These are phyloP conservation scores for Hyphochytrium catenoides DNA, from an alignment of 352 stramenopile genomes.

Conservation along the genomic window DNA sequence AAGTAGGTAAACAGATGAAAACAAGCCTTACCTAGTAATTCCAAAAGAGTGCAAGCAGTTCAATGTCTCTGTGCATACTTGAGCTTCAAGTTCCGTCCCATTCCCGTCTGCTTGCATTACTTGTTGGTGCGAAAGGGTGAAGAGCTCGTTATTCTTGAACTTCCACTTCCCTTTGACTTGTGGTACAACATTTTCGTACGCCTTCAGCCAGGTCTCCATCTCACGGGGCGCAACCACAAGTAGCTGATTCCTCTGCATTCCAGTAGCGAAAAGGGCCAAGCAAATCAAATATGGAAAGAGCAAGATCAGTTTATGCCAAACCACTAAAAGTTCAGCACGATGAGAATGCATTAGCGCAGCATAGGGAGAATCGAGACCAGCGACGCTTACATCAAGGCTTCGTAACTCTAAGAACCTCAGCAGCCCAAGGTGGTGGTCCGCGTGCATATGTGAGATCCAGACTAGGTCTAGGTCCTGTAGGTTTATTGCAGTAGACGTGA, in stretches of 20 bases:
- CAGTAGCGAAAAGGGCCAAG: background rate
- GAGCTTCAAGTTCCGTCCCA: slow-evolving; percentile 8
- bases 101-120: slow-evolving; percentile 2
- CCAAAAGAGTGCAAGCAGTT: background rate
- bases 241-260: slow-evolving; percentile 21
- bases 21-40: slow-evolving; percentile 2
- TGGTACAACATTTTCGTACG: slow-evolving; percentile 60
- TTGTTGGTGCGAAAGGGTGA: slow-evolving; percentile 19
- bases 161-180: slow-evolving; percentile 47
- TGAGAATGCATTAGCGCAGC: too few relatives aligned
- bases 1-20: too few relatives aligned
- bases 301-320: too few relatives aligned
- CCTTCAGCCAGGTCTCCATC: slow-evolving; percentile 66
- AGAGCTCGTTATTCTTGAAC: slow-evolving; percentile 66
- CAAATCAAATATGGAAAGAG: too few relatives aligned
- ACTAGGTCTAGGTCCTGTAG: slow-evolving; percentile 51
- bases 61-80: background rate
- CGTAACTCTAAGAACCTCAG: slow-evolving; percentile 62
- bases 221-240: slow-evolving; percentile 72
- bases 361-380: too few relatives aligned
- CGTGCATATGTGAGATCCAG: slow-evolving; percentile 93
- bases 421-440: slow-evolving; percentile 88
- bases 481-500: too few relatives aligned
- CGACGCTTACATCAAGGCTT: slow-evolving; percentile 4
- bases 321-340: too few relatives aligned